Base-by-base conservation (phyloP, 768 basidiomycete species). In the Pleurotus djamor region DNA sequence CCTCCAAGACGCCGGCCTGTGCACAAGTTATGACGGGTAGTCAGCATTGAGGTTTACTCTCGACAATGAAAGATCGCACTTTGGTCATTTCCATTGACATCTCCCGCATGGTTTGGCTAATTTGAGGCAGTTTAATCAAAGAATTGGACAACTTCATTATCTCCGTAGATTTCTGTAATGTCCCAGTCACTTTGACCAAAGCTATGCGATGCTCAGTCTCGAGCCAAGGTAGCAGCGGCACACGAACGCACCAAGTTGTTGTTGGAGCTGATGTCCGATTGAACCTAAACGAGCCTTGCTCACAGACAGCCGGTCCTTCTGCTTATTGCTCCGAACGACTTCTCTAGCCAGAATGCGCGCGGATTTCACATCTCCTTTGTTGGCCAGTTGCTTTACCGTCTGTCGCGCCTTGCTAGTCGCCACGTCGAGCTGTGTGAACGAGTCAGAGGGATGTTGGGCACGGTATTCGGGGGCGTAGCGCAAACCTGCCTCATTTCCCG, bases 51-150 rank as follows among this genome's bases (percentile, higher is more conserved):
- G 5, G n/a, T 37, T 58, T 41, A 32, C 12, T 33, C 34, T 14
- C 13, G 5, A 57, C 78, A 28, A 28, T 28, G 3, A 28, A 28
- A 28, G 43, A 64, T 5, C 32, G 17, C 14, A 90, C 96, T 85
- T 98, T 98, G 62, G 92, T 98, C 97, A 98, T 98, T 74, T 99
- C 97, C 89, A 96, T 94, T 66, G 91, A 94, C 94, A 99, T 96
- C 68, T 97, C 91, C 37, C 94, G 85, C 97, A 99, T 99, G 0
- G 85, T 84, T 62, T 86, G 88, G 73, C 89, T 91, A 50, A 98
- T 85, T 71, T 98, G 94, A 14, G 97, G 97, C 13, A 99, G 80
- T 67, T 88, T 95, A 64, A 98, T 79, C 49, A 98, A 82, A 32
- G 89, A 77, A 75, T 96, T 98, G n/a, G 95, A 96, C 44, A 96